phyloP scores from a whole-genome alignment of 2,329 filamentous ascomycete genomes.

The Plenodomus biglobosus region DNA sequence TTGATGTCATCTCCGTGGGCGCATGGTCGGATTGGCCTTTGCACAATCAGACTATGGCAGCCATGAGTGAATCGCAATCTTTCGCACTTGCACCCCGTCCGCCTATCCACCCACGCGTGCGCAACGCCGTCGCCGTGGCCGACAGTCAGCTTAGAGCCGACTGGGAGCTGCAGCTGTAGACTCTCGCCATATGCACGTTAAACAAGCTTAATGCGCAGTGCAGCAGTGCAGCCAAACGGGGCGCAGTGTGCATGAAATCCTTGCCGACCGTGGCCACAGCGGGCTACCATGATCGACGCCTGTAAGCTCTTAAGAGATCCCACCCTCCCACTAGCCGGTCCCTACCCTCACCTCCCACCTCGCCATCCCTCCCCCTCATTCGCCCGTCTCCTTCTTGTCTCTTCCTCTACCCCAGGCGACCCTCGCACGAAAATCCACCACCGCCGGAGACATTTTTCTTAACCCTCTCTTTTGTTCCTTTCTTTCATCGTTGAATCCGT shows the following conservation, averaged over 20 bases:
- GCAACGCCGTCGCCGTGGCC: constrained; percentile 32
- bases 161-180: constrained; percentile 40
- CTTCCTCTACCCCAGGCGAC: constrained; percentile 41
- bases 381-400: constrained; percentile 44
- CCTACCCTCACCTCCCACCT: constrained; percentile 47
- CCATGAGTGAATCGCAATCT: constrained; percentile 41
- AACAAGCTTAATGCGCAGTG: constrained; percentile 42
- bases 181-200: constrained; percentile 43
- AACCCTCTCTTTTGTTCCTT: constrained; percentile 39
- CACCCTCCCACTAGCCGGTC: constrained; percentile 44
- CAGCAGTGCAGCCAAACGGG: constrained; percentile 42
- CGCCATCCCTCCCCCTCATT: constrained; percentile 48
- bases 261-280: constrained; percentile 42
- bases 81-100: constrained; percentile 19
- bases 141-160: constrained; percentile 43
- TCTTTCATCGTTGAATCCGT: constrained; percentile 39
- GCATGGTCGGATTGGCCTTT: constrained; percentile 23
- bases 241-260: constrained; percentile 43
- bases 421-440: constrained; percentile 36
- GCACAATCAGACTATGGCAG: constrained; percentile 21
- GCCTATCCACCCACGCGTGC: constrained; percentile 43
- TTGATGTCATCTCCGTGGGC: constrained; percentile 39
- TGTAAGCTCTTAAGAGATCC: constrained; percentile 40
- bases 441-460: constrained; percentile 41
- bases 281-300: constrained; percentile 37